Conservation (phyloP, 306 rosid species). For the Pterocarpus santalinus region DNA sequence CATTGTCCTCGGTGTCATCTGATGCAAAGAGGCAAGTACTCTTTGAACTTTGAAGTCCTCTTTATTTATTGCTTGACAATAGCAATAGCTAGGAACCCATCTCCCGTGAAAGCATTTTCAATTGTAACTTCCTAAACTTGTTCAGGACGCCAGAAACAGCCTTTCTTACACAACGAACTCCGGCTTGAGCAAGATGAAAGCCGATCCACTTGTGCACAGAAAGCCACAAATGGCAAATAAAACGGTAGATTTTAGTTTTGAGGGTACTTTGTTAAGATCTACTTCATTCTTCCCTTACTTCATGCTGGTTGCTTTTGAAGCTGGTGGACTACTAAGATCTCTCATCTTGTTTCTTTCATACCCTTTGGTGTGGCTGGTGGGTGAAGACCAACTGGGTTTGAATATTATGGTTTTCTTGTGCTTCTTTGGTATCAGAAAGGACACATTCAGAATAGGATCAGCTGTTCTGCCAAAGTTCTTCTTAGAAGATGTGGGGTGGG, state of each 20-base stretch:
- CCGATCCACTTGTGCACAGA: constrained; percentile 33
- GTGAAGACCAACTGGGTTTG: constrained; percentile 61
- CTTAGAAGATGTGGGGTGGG: constrained; percentile 67
- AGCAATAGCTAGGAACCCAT: neutral
- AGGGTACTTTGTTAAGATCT: constrained; percentile 59
- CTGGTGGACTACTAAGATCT: constrained; percentile 66
- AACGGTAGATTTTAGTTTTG: constrained; percentile 60
- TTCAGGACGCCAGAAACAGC: constrained; percentile 16
- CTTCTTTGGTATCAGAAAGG: constrained; percentile 64
- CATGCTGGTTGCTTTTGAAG: constrained; percentile 84
- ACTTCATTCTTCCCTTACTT: constrained; percentile 72
- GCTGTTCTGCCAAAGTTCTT: constrained; percentile 77
- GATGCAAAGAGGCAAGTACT: neutral
- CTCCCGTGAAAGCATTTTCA: constrained; percentile 8
- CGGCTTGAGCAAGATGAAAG: constrained; percentile 28
- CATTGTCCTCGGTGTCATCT: neutral
- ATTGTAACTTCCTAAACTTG: neutral
- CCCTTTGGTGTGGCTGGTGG: constrained; percentile 65
- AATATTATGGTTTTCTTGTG: constrained; percentile 68
- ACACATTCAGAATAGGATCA: constrained; percentile 57
- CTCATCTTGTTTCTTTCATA: constrained; percentile 60
- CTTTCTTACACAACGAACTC: neutral
- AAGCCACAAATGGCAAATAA: constrained; percentile 39
- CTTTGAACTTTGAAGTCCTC: neutral
- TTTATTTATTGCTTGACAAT: neutral